Evolutionary conservation across 192 early-diverging fungal species (phyloP), one percentile per base, ranked within the genome.

Genomic region (Coemansia sp.): DNA sequence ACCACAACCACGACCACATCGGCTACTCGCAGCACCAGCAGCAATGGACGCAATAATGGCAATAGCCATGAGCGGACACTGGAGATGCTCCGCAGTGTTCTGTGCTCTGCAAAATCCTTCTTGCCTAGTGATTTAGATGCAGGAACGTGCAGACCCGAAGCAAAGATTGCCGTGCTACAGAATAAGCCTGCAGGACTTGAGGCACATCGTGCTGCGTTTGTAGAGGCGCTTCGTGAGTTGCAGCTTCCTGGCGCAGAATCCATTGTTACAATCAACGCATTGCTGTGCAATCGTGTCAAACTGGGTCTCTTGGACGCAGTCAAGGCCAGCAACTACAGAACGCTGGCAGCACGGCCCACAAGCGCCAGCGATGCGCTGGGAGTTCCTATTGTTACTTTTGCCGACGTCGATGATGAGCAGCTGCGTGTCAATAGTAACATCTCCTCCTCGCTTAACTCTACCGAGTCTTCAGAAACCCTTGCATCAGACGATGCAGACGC

Each of bases 191-290:
- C 15, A 52, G 18, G 37, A 16, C 57, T 59, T 6, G 57, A 59
- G 26, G 13, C 36, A 40, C 57, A 67, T 41, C 69, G 75, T 26
- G 56, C 62, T 4, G 55, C 57, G 7, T 61, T 77, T 46, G 47
- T 72, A 8, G 69, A 55, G 9, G 55, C 56, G n/a, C 70, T 81
- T 52, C 69, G 58, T n/a, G 70, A 67, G 37, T 46, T 65, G 57
- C 78, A 81, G 73, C 59, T 66, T 57, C 68, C 73, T 21, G 70
- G 66, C 19, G 78, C 73, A 7, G 78, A 81, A 49, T 51, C 45
- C 15, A 73, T 81, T 41, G 63, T 49, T 18, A n/a, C 70, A 10
- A 64, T 69, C 26, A 67, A 76, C 52, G 42, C 55, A 54, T 46
- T 81, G 64, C 61, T 81, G 56, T 56, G 63, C 65, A 81, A 76